Percentiles rank a stretch among this genome's conserved stretches.
These are phyloP conservation scores for Yamadazyma membranifaciens DNA, from an alignment of 1,139 yeast genomes.

Conservation along the genomic window DNA sequence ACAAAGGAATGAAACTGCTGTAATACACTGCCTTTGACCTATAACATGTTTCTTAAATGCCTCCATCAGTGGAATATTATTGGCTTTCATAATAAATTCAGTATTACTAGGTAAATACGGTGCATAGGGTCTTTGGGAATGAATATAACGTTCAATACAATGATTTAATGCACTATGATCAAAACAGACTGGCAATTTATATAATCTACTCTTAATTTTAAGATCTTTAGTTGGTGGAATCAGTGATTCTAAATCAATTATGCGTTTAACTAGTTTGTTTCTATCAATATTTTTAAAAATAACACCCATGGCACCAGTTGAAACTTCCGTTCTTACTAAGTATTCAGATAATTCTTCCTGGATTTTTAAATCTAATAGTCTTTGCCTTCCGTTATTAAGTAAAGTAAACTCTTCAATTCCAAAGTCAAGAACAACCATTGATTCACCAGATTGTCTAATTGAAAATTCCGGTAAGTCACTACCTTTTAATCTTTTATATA, in stretches of 20 bases:
- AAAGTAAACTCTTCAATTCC: conserved; percentile 26
- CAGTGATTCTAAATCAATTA: conserved; percentile 21
- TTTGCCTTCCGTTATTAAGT: conserved; percentile 31
- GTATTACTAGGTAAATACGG: conserved; percentile 33
- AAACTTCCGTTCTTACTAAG: conserved; percentile 23
- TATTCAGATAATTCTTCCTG: conserved; percentile 12
- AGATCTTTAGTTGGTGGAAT: conserved; percentile 29
- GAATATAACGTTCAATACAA: conserved; percentile 31
- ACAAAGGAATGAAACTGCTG: conserved; percentile 37
- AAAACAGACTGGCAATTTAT: conserved; percentile 28
- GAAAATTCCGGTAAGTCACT: conserved; percentile 15
- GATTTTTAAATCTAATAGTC: conserved; percentile 16
- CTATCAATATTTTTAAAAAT: conserved; percentile 21
- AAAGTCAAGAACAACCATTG: conserved; percentile 30
- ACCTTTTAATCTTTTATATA: conserved; percentile 12
- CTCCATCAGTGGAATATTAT: conserved; percentile 23
- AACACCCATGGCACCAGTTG: conserved; percentile 28
- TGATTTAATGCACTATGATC: conserved; percentile 30
- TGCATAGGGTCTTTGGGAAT: conserved; percentile 36
- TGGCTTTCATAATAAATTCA: conserved; percentile 31
- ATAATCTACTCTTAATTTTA: conserved; percentile 28
- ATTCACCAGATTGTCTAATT: conserved; percentile 33
- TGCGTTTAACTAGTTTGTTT: conserved; percentile 16
- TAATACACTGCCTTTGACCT: conserved; percentile 29
- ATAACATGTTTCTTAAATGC: conserved; percentile 27